These are phyloP conservation scores for Mrakia frigida DNA, from an alignment of 768 basidiomycete species.

Conservation along the genomic window DNA sequence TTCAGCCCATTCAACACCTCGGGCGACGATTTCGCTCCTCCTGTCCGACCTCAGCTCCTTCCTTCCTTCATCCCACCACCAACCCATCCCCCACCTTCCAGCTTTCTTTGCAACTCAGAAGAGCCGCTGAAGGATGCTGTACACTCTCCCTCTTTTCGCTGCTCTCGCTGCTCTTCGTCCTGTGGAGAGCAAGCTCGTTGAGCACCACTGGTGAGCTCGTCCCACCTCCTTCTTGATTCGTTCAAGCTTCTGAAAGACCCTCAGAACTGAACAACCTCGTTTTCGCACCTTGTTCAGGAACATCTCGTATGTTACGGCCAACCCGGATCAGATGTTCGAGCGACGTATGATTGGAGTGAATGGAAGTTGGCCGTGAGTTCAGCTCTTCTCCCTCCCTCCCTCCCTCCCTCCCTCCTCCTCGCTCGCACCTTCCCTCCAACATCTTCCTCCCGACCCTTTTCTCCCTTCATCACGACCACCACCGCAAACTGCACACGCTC, in stretches of 20 bases:
- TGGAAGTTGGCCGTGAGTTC: slow-evolving; percentile 82
- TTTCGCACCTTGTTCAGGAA: slow-evolving; percentile 52
- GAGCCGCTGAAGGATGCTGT: background rate
- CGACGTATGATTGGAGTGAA: slow-evolving; percentile 83
- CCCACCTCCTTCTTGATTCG: background rate
- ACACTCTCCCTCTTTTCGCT: background rate
- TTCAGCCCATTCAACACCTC: no score
- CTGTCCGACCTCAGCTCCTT: no score
- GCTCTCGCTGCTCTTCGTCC: slow-evolving; percentile 5
- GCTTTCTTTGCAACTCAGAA: no score
- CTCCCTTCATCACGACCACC: no score
- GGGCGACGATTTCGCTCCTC: no score
- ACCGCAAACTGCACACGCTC: background rate
- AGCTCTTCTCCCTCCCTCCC: background rate
- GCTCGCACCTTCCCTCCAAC: background rate
- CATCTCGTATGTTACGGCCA: slow-evolving; percentile 74
- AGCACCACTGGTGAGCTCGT: slow-evolving; percentile 39
- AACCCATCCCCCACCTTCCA: no score
- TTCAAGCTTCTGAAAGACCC: background rate
- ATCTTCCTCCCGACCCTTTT: background rate
- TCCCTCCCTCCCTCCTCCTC: background rate
- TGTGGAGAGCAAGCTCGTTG: slow-evolving; percentile 38
- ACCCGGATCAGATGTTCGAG: slow-evolving; percentile 64
- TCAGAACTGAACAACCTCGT: background rate
- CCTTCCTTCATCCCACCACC: no score